Conservation (phyloP, 1,284 basidiomycete genomes). For the Leccinum solheimii region DNA sequence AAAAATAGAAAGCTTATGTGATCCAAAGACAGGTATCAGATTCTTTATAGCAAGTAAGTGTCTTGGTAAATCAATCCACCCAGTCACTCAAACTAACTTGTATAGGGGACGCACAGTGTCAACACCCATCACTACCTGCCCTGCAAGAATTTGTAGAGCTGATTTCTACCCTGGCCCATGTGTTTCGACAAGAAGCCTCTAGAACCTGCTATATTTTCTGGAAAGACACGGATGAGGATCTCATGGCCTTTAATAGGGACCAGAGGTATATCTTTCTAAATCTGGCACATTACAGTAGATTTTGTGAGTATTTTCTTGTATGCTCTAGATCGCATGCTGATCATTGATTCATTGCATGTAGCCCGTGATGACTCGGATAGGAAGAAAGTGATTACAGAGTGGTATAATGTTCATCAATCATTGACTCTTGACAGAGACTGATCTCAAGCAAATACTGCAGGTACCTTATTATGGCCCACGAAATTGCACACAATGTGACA, state of each 20-base stretch:
- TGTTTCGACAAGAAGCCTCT: slow-evolving; percentile 8
- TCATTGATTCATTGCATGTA: not conserved
- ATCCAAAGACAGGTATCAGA: slow-evolving; percentile 3
- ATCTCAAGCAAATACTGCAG: slow-evolving; percentile 1
- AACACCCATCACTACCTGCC: not conserved
- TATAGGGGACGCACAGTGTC: not conserved
- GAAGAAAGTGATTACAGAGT: slow-evolving; percentile 11
- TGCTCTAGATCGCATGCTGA: not conserved
- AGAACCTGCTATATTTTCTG: slow-evolving; percentile 25
- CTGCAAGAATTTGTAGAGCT: slow-evolving; percentile 10
- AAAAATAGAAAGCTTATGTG: not conserved
- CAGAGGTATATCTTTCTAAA: slow-evolving; percentile 25
- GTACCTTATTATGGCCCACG: slow-evolving; percentile 30
- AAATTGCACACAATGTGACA: slow-evolving; percentile 23
- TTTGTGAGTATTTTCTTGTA: slow-evolving; percentile 4
- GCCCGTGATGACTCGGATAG: slow-evolving; percentile 1
- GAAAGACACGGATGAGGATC: slow-evolving; percentile 20
- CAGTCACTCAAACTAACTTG: not conserved
- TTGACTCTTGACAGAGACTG: not conserved
- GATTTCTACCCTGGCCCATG: not conserved
- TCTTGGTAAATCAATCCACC: not conserved
- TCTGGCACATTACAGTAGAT: slow-evolving; percentile 21
- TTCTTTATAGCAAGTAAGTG: slow-evolving; percentile 18
- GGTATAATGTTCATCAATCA: slow-evolving; percentile 5
- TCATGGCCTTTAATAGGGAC: slow-evolving; percentile 32